Conservation (phyloP, 2,329 filamentous ascomycete species). For the Beauveria caledonica region DNA sequence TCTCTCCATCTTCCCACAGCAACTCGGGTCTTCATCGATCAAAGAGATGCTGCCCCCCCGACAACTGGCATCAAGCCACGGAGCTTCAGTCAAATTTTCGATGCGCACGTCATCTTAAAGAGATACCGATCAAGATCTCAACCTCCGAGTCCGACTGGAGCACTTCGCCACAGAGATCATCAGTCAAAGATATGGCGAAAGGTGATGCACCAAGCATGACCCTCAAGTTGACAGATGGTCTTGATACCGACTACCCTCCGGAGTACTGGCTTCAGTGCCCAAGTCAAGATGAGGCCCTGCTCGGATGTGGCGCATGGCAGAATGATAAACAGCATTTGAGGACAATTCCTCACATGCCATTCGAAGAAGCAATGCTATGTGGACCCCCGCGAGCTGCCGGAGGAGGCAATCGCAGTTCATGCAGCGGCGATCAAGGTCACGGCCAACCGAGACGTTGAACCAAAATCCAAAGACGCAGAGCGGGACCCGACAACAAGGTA, state of each 20-base stretch:
- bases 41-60: neutral
- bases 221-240: neutral
- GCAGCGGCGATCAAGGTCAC: neutral
- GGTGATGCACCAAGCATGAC: neutral
- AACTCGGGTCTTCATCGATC: neutral
- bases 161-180: neutral
- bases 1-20: neutral
- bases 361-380: neutral
- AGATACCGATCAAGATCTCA: neutral
- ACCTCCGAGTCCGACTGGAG: slow-evolving; percentile 5
- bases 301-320: slow-evolving; percentile 1
- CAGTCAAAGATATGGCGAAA: neutral
- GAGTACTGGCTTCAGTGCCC: neutral
- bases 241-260: too few species aligned
- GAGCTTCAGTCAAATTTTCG: neutral
- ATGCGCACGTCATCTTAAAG: neutral
- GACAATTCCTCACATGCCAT: neutral
- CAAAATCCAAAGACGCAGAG: neutral
- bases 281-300: neutral
- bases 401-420: neutral
- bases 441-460: neutral
- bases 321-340: neutral
- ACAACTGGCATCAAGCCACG: neutral
- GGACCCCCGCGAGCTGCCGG: neutral
- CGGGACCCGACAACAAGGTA: neutral